Evolutionary conservation across 306 rosid species (phyloP).

Genomic region (Ormosia semicastrata): DNA sequence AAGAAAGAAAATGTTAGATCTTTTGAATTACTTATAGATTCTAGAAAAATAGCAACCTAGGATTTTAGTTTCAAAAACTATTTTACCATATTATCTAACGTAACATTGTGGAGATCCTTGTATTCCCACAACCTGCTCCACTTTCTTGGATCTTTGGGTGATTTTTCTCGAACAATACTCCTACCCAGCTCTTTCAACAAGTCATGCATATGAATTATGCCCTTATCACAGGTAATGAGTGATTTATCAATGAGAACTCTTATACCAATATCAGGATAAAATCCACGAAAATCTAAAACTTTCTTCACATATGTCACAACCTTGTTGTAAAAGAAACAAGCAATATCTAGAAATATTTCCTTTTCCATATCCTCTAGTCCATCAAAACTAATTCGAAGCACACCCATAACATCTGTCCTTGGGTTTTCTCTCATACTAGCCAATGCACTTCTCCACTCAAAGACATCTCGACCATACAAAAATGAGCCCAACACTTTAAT

Average conservation of each 20-base stretch:
- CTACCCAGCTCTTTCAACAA: background rate
- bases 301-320: fast-evolving
- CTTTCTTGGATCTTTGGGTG: background rate
- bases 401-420: background rate
- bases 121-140: constrained; percentile 18
- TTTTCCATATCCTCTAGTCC: background rate
- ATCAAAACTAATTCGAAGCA: background rate
- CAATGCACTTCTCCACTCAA: constrained; percentile 27
- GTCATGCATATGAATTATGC: fast-evolving
- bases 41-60: background rate
- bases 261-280: constrained; percentile 6
- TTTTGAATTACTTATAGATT: background rate
- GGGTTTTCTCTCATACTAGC: background rate
- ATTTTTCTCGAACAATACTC: background rate
- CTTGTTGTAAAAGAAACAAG: background rate
- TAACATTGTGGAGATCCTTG: background rate
- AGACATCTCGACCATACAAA: background rate
- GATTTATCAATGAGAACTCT: constrained; percentile 16
- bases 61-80: background rate
- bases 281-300: background rate
- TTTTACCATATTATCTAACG: background rate
- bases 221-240: background rate
- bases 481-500: constrained; percentile 23
- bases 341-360: constrained; percentile 13
- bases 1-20: background rate